These are phyloP conservation scores for Cydonia oblonga DNA, from an alignment of 331 rosid species.

Conservation along the genomic window DNA sequence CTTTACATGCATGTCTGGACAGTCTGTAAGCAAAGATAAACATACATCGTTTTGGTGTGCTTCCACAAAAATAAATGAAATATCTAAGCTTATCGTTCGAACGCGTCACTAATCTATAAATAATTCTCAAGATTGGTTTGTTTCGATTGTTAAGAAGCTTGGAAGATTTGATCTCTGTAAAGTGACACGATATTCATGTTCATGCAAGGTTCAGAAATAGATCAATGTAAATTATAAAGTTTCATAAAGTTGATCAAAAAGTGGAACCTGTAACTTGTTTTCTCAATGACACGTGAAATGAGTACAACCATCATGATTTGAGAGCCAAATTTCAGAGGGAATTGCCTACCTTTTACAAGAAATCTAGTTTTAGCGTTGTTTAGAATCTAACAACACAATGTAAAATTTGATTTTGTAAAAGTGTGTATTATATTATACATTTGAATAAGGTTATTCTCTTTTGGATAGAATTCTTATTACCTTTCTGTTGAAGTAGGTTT, in stretches of 20 bases:
- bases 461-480: background rate
- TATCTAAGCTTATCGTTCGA: background rate
- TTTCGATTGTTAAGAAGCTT: background rate
- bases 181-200: background rate
- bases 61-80: background rate
- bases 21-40: background rate
- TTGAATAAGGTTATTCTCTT: background rate
- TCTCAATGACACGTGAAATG: background rate
- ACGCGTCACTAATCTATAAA: background rate
- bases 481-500: no score
- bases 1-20: no score
- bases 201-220: background rate
- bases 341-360: no score
- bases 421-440: background rate
- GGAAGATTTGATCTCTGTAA: background rate
- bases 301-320: background rate
- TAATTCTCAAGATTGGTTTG: background rate
- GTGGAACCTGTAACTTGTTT: background rate
- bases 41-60: no score
- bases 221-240: background rate
- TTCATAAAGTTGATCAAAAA: background rate
- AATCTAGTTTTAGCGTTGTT: no score
- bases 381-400: no score
- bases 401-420: background rate
- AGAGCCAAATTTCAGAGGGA: no score